phyloP scores from a whole-genome alignment of 2,329 filamentous ascomycete genomes.

The Escovopsis weberi region DNA sequence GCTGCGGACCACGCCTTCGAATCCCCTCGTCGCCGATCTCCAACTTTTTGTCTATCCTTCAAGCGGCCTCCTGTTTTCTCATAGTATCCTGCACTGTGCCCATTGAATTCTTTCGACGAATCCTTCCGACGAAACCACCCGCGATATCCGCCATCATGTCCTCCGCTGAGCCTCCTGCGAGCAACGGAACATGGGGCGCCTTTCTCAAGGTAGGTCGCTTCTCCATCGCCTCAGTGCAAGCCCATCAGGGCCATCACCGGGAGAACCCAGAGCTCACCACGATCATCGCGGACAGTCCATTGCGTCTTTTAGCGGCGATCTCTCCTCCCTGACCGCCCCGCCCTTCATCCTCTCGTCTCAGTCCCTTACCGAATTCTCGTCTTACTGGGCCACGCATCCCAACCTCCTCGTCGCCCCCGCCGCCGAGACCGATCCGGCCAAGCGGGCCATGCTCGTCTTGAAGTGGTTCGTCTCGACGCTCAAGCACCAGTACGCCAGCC shows the following conservation, averaged over 20 bases:
- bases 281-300: constrained; percentile 39
- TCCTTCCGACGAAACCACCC: background rate
- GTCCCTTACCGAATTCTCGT: constrained; percentile 66
- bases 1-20: no score
- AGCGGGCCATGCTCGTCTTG: constrained; percentile 73
- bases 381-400: constrained; percentile 73
- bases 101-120: background rate
- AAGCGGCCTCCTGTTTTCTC: no score
- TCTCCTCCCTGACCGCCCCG: constrained; percentile 66
- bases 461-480: constrained; percentile 93
- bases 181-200: constrained; percentile 34
- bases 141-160: constrained; percentile 13
- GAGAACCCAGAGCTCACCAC: no score
- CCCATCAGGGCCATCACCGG: background rate
- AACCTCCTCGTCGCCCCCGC: constrained; percentile 69
- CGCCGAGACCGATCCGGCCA: constrained; percentile 62
- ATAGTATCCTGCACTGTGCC: background rate
- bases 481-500: constrained; percentile 66
- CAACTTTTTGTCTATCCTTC: no score
- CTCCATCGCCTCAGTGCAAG: background rate
- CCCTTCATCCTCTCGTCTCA: constrained; percentile 71
- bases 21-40: no score
- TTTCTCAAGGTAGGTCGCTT: constrained; percentile 33
- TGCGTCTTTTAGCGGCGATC: constrained; percentile 68
- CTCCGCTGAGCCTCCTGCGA: constrained; percentile 19